Conservation (phyloP, 306 rosid species). For the cucumber (Cucumis sativus) region DNA sequence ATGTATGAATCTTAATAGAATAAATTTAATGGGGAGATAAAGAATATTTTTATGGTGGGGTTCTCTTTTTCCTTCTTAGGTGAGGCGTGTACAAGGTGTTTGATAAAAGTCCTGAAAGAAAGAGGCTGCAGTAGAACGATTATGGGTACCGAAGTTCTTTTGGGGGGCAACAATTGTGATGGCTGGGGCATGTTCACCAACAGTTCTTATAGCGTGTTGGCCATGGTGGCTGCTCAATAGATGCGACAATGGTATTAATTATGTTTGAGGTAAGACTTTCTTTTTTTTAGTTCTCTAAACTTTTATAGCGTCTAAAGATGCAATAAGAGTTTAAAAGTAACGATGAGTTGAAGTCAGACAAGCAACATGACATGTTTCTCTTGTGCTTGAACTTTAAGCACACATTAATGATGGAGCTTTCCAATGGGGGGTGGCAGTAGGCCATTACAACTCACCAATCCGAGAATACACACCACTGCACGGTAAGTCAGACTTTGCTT, state of each 20-base stretch:
- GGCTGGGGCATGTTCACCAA: not conserved
- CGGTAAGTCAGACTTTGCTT: conserved; percentile 3
- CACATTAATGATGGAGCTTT: conserved; percentile 2
- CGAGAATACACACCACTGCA: conserved; percentile 4
- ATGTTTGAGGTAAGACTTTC: not conserved
- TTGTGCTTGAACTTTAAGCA: conserved; percentile 2
- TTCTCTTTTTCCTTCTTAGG: not conserved
- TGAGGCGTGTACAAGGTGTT: conserved; percentile 4
- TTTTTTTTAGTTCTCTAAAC: not conserved
- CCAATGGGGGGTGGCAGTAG: conserved; percentile 6
- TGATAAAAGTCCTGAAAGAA: conserved; percentile 3
- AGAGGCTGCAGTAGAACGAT: not conserved
- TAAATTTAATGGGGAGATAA: not conserved
- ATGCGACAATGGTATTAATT: not conserved
- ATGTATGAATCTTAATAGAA: not conserved
- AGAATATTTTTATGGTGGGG: not conserved
- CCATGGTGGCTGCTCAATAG: not conserved
- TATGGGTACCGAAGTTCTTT: not conserved
- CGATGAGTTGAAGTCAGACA: not conserved
- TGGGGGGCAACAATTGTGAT: conserved; percentile 1
- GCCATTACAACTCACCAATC: conserved; percentile 7
- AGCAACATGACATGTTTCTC: conserved; percentile 2
- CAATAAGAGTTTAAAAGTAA: not conserved
- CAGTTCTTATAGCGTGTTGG: conserved; percentile 4
- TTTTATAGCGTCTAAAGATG: not conserved